phyloP scores from a whole-genome alignment of 176 grass and related monocot genomes.

The Musa beccarii region DNA sequence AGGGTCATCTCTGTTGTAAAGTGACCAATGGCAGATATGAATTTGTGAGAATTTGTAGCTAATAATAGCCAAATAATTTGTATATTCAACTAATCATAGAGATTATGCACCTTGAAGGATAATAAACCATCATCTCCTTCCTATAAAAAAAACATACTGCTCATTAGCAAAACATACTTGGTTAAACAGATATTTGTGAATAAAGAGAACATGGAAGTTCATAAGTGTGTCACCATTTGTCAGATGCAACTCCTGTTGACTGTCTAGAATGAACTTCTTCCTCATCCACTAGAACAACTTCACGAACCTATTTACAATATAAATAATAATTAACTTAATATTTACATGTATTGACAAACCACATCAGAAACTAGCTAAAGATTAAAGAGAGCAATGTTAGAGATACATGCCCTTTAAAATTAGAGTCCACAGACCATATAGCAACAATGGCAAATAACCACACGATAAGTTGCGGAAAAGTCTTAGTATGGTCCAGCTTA shows the following conservation, averaged over 20 bases:
- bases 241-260: slow-evolving; percentile 25
- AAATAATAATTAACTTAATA: background rate
- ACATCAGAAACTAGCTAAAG: too few relatives aligned
- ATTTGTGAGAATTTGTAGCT: slow-evolving; percentile 14
- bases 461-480: too few relatives aligned
- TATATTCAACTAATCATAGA: slow-evolving; percentile 8
- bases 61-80: slow-evolving; percentile 8
- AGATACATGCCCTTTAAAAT: too few relatives aligned
- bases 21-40: slow-evolving; percentile 5
- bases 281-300: slow-evolving; percentile 74
- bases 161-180: slow-evolving; percentile 1
- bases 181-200: slow-evolving; percentile 21
- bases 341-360: too few relatives aligned
- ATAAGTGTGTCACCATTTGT: slow-evolving; percentile 37
- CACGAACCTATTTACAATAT: slow-evolving; percentile 31
- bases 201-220: background rate
- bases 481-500: too few relatives aligned
- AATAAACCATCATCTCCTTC: slow-evolving; percentile 45
- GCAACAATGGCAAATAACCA: too few relatives aligned
- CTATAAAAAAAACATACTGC: slow-evolving; percentile 42
- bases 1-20: slow-evolving; percentile 44
- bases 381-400: too few relatives aligned
- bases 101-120: slow-evolving; percentile 65
- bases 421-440: too few relatives aligned
- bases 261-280: slow-evolving; percentile 33